Evolutionary conservation across 805 yeast genomes (phyloP).

Genomic region (Saccharomycopsis oosterbeekiorum): DNA sequence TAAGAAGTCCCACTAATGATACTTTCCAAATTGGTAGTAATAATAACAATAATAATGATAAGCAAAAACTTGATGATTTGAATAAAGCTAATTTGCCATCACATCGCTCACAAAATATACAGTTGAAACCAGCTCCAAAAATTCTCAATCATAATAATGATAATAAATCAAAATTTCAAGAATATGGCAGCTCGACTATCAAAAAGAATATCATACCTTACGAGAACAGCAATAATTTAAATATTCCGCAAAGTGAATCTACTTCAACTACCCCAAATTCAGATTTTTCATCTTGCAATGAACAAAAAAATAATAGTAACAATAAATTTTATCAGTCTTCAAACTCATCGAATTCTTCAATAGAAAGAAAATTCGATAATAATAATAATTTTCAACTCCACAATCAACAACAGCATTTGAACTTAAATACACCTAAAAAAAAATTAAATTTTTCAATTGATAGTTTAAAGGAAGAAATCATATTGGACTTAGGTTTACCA

Average conservation of each 20-base stretch:
- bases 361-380: neutral
- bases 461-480: slow-evolving; percentile 7
- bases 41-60: neutral
- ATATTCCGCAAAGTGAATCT: neutral
- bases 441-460: neutral
- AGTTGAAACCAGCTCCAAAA: neutral
- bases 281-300: neutral
- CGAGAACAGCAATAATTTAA: neutral
- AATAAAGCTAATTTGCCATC: neutral
- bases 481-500: slow-evolving; percentile 14
- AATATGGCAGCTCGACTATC: neutral
- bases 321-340: neutral
- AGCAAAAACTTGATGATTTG: neutral
- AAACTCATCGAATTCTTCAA: neutral
- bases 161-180: neutral
- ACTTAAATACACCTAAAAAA: neutral
- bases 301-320: neutral
- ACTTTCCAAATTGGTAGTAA: neutral
- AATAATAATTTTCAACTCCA: too few species aligned
- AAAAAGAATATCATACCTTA: neutral
- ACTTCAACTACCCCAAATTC: slow-evolving; percentile 3
- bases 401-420: neutral
- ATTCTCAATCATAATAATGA: neutral
- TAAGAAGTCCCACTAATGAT: neutral
- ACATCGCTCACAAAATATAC: neutral